Base-by-base conservation (phyloP, 78 protist species). In the Dictyostelium capitatum region DNA sequence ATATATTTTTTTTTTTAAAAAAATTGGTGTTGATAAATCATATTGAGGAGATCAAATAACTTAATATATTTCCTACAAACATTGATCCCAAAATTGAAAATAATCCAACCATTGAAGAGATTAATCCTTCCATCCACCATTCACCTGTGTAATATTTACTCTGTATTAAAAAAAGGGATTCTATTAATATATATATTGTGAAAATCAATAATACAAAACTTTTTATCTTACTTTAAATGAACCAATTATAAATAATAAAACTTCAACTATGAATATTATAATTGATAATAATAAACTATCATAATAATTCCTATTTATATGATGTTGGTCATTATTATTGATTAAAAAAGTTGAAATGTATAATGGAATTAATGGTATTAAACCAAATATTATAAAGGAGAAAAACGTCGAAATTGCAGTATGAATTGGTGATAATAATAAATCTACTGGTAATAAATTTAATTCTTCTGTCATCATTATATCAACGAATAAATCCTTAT, bases 381-480 rank as follows among this genome's bases (percentile, higher is more conserved):
- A 19, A 25, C 91, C 91, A 83, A 83, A 70, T 8, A 19, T 15
- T n/a, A 83, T 25, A 43, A 83, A 83, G 0, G 91, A 83, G 30
- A 83, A 43, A 25, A 83, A 57, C 3, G 91, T 73, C 0, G 82
- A 41, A 28, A 83, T 20, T 7, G 70, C 80, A 15, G 59, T 83
- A 15, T 83, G 48, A 12, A 83, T n/a, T 20, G 91, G 91, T 43
- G 87, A 47, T 28, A 90, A 69, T 43, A 79, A 6, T 53, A 72
- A 57, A 19, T 90, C 95, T 1, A 80, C 80, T 8, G 95, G 87
- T 11, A 82, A n/a, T 43, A 90, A 48, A 73, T 90, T 82, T 9
- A 90, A 75, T 37, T 90, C 95, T 23, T 90, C 95, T 1, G 80
- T 69, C 95, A 90, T 90, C 95, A 90, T 90, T 4, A 90, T 73